Evolutionary conservation across 2,329 filamentous ascomycete genomes (phyloP), one percentile per base, ranked within the genome.

Genomic region (Blumeria hordei): DNA sequence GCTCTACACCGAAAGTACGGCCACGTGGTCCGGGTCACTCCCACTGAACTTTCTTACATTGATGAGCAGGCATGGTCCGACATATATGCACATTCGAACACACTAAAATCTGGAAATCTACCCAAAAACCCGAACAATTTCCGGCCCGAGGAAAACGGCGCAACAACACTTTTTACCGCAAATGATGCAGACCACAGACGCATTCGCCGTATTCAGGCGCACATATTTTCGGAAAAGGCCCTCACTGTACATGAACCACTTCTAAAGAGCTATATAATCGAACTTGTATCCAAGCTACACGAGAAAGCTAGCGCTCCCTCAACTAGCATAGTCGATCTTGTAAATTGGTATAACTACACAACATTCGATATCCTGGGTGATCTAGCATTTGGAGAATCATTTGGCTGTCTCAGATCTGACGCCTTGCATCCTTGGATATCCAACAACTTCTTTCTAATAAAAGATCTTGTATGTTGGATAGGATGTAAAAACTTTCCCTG

Each of bases 371-470:
- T 69, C 21, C 64, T 68, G 35, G 69, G 69, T 18, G 69, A 71
- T 55, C 63, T 72, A 36, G 65, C 69, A 0, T 72, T 71, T 57
- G 69, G 69, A 2, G 66, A 70, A 55, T 64, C 67, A 3, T 70
- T 69, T 58, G 61, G 61, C 10, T 63, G 61, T 54, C 56, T 68
- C 9, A 58, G 64, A 41, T 58, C 57, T 49, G 64, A 63, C 59
- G 39, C 36, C 41, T 59, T 55, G 18, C 53, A 59, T 53, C 43
- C 60, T 50, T 67, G 65, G 65, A 34, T 44, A 14, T 32, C 55
- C 16, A 10, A 37, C 28, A 41, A 41, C 32, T 28, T 28, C 33
- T 10, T 28, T 32, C 2, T 39, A n/a, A 41, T 39, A 28, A 28
- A 32, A 28, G 18, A 39, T 37, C n/a, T 9, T 21, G 21, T 37